Evolutionary conservation across 129 eudicot genomes (phyloP), one percentile per base, ranked within the genome.

Genomic region (Centella asiatica): DNA sequence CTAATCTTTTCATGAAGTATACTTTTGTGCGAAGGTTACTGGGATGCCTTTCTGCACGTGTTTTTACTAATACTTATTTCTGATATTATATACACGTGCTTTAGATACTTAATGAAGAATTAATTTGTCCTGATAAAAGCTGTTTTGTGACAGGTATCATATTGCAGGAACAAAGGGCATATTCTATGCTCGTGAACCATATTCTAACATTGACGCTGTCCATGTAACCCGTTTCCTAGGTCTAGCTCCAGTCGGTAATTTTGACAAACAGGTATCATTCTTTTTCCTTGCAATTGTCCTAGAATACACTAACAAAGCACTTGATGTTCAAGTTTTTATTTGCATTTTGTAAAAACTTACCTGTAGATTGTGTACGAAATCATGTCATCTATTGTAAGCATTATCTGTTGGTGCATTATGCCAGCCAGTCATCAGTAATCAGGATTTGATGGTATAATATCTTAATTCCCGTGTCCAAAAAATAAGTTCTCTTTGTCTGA

Each of bases 221-320:
- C 99, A 87, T 33, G 95, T 85, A 23, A 93, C 99, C 67, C 96
- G 99, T 66, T 93, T 93, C 76, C 33, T 93, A 48, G 99, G 96
- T 51, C 78, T 93, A 57, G 96, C 96, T 46, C 63, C 90, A 12
- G 99, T 93, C 56, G 99, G 99, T 62, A 93, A 93, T 65, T 73
- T 82, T 54, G 86, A 87, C 48, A 93, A 93, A 54, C 92, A 93
- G 99, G 99, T 87, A n/a, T n/a, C n/a, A n/a, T n/a, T n/a, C n/a
- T 40, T 60, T 17, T 13, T 24, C 25, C 44, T 57, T 48, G 10
- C 17, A 14, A 24, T 45, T 24, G 5, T 22, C 48, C 29, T 10
- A 24, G 3, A 20, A 7, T 54, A 39, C 33, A 42, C 33, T 48
- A 47, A 20, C 33, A 22, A 59, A 60, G 51, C 44, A 14, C 25